Conservation (phyloP, 225 moss, liverwort and hornwort genomes). For the Rhytidiadelphus loreus region DNA sequence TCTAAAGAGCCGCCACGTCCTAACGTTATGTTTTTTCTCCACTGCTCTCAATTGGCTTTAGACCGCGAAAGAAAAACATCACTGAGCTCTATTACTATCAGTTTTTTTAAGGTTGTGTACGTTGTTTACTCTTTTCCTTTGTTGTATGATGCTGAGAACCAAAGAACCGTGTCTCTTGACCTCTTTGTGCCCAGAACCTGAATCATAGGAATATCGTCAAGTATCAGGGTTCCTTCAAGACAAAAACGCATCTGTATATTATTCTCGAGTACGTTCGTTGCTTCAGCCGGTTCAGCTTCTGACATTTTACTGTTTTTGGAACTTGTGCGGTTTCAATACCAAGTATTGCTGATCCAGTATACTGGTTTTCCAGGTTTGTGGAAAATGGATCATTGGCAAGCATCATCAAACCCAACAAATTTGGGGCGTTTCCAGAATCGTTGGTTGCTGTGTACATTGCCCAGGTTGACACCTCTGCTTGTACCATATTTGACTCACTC, state of each 20-base stretch:
- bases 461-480: constrained; percentile 46
- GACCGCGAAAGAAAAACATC: background rate
- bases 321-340: background rate
- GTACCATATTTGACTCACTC: background rate
- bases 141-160: background rate
- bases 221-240: constrained; percentile 97
- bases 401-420: constrained; percentile 93
- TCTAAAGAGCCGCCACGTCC: background rate
- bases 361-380: constrained; percentile 57
- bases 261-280: constrained; percentile 76
- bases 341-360: background rate
- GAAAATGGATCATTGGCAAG: constrained; percentile 99
- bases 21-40: background rate
- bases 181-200: constrained; percentile 59
- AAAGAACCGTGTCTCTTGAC: background rate
- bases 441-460: constrained; percentile 91
- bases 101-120: background rate
- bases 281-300: background rate
- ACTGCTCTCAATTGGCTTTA: background rate
- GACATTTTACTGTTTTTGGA: background rate
- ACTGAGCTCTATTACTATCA: background rate
- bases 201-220: constrained; percentile 97
- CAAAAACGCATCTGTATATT: constrained; percentile 94
- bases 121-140: background rate
- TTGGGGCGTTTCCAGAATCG: constrained; percentile 88